These are phyloP conservation scores for Moricandia arvensis DNA, from an alignment of 345 rosid genomes.

Conservation along the genomic window DNA sequence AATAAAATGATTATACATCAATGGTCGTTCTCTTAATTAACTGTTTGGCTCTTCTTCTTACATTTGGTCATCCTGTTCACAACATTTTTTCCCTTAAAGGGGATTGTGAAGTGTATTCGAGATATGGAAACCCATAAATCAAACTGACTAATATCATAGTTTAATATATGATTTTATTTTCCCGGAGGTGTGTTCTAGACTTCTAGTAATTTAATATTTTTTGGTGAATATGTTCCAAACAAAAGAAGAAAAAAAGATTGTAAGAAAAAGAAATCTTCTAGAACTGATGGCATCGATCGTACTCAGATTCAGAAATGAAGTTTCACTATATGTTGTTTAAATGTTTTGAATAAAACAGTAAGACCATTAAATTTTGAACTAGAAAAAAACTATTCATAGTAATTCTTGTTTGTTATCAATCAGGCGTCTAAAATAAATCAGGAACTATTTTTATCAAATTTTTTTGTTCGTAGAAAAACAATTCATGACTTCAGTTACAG, in stretches of 20 bases:
- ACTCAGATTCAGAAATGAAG: background rate
- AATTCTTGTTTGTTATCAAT: background rate
- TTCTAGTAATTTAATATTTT: background rate
- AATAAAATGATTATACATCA: background rate
- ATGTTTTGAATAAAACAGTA: background rate
- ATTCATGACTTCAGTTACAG: background rate
- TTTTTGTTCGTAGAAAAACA: background rate
- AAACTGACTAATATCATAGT: background rate
- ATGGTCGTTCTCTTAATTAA: background rate
- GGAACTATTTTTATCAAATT: background rate
- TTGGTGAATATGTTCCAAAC: background rate
- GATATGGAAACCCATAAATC: slow-evolving; percentile 11
- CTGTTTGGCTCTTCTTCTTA: background rate
- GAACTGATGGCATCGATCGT: background rate
- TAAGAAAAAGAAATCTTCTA: background rate
- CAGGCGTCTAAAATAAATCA: background rate
- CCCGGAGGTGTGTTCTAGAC: background rate
- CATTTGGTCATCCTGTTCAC: background rate
- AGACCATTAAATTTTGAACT: background rate
- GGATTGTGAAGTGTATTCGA: slow-evolving; percentile 13
- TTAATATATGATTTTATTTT: background rate
- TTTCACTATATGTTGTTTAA: background rate
- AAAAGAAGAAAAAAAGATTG: background rate
- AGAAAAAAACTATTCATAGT: background rate
- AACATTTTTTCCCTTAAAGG: background rate